Conservation (phyloP, 768 basidiomycete species). For the Dacryopinax spathularia region DNA sequence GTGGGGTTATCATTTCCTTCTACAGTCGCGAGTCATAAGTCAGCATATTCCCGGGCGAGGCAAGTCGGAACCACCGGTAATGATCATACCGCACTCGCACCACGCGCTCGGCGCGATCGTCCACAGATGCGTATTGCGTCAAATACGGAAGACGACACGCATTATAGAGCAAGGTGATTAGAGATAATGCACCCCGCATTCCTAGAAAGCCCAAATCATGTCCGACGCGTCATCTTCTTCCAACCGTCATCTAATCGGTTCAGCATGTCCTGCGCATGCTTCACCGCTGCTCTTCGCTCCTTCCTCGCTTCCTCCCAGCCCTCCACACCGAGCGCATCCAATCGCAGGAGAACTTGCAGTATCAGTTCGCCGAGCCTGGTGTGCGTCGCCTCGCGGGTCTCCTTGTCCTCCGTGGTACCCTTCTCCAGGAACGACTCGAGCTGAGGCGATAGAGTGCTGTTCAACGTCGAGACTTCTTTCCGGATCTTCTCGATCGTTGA, state of each 20-base stretch:
- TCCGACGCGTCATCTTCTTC: conserved; percentile 20
- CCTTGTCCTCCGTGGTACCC: conserved; percentile 14
- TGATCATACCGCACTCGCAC: too few species aligned
- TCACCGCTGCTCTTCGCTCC: conserved; percentile 76
- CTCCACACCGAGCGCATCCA: conserved; percentile 69
- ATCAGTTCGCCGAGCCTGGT: conserved; percentile 63
- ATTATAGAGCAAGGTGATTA: not conserved
- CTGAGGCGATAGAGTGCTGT: conserved; percentile 38
- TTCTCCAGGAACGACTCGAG: conserved; percentile 41
- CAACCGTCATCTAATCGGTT: conserved; percentile 67
- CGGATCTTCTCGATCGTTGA: conserved; percentile 41
- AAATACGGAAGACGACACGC: too few species aligned
- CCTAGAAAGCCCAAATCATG: not conserved
- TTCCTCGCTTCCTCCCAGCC: conserved; percentile 66
- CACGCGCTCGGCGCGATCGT: too few species aligned
- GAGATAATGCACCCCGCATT: too few species aligned
- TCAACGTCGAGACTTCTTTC: conserved; percentile 38
- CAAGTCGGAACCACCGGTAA: too few species aligned
- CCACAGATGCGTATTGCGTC: too few species aligned
- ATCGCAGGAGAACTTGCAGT: conserved; percentile 69
- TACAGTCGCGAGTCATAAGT: too few species aligned
- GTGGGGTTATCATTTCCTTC: too few species aligned
- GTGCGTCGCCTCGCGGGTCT: conserved; percentile 32
- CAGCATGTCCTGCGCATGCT: conserved; percentile 66
- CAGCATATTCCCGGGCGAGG: too few species aligned